Conservation (phyloP, 768 basidiomycete genomes). For the Crassisporium funariophilum region DNA sequence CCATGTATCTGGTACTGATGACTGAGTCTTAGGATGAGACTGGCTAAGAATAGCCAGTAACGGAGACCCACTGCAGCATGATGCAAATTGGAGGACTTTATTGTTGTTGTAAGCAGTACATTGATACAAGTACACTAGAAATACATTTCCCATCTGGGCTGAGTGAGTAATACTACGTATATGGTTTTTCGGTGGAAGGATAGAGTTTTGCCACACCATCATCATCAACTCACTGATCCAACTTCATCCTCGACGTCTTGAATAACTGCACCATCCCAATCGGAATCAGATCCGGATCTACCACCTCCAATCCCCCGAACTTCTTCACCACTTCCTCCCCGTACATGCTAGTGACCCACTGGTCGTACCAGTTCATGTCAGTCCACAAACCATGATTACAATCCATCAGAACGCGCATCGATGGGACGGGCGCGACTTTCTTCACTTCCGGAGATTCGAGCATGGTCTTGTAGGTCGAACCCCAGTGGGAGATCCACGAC, state of each 20-base stretch:
- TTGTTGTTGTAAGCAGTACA: neutral
- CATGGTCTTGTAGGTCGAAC: conserved; percentile 25
- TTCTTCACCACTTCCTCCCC: conserved; percentile 40
- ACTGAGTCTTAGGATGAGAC: too few relatives aligned
- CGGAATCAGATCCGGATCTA: conserved; percentile 42
- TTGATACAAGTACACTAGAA: too few relatives aligned
- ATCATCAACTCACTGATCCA: conserved; percentile 28
- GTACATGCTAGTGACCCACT: conserved; percentile 41
- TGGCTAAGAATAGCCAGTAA: too few relatives aligned
- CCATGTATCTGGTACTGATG: too few relatives aligned
- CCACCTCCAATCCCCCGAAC: conserved; percentile 41
- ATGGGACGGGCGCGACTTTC: neutral
- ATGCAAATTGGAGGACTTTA: conserved; percentile 8
- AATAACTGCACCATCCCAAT: conserved; percentile 44
- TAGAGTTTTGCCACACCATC: too few relatives aligned
- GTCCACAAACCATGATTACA: conserved; percentile 8
- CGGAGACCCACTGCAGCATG: too few relatives aligned
- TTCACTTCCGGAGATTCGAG: conserved; percentile 22
- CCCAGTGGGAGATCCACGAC: conserved; percentile 25
- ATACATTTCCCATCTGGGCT: too few relatives aligned
- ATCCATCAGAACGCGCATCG: conserved; percentile 4
- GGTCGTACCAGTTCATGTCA: conserved; percentile 32
- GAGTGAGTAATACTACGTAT: too few relatives aligned
- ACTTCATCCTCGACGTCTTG: conserved; percentile 33
- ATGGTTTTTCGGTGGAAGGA: too few relatives aligned